Evolutionary conservation across 768 basidiomycete species (phyloP).

Genomic region (Trametes cubensis): DNA sequence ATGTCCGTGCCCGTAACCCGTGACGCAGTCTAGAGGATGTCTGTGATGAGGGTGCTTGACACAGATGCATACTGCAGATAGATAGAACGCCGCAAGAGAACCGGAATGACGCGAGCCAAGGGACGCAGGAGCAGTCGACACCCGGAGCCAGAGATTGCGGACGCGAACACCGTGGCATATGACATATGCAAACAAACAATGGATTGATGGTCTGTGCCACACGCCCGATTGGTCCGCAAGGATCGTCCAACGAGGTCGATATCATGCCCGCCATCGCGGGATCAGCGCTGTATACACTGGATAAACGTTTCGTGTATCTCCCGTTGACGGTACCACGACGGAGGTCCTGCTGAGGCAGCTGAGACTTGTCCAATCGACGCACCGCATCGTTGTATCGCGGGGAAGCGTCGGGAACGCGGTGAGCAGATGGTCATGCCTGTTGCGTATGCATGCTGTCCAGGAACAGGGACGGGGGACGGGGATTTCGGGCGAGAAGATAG

Average conservation of each 20-base stretch:
- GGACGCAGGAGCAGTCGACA: neutral
- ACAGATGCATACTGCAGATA: neutral
- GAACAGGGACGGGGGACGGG: slow-evolving; percentile 10
- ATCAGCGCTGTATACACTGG: too few species aligned
- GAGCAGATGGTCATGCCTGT: neutral
- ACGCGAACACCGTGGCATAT: too few species aligned
- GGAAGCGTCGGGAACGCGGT: neutral
- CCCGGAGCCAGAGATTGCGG: too few species aligned
- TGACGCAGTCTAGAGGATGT: neutral
- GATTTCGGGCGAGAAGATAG: slow-evolving; percentile 1
- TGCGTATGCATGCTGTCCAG: neutral
- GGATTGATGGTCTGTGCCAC: too few species aligned
- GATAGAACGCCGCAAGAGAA: slow-evolving; percentile 4
- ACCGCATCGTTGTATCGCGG: neutral
- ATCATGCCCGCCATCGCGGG: too few species aligned
- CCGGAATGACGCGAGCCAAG: neutral
- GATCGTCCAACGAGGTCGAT: too few species aligned
- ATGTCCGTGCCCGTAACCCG: neutral
- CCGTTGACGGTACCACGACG: too few species aligned
- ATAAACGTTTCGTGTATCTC: too few species aligned
- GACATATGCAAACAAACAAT: too few species aligned
- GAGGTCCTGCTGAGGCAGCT: too few species aligned
- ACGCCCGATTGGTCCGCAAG: too few species aligned
- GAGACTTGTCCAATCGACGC: neutral
- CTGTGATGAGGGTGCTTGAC: neutral